These are phyloP conservation scores for Claviceps maximensis DNA, from an alignment of 2,329 filamentous ascomycete genomes.

Conservation along the genomic window DNA sequence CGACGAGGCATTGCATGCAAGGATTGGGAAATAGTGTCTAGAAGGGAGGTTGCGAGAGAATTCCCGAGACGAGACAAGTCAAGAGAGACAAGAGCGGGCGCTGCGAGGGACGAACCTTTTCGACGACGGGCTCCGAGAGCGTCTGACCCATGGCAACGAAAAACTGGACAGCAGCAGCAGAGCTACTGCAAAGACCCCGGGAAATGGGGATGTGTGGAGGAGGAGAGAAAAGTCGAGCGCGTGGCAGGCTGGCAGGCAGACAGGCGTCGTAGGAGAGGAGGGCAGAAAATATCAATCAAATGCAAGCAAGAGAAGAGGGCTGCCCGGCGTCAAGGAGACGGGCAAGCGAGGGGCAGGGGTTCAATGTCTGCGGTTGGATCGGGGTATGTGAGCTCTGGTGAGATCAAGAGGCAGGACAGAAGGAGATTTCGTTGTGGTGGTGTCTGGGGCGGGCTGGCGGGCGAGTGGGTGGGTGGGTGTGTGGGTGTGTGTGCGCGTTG, in stretches of 20 bases:
- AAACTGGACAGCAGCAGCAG: slow-evolving; percentile 14
- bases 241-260: too few species aligned
- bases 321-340: slow-evolving; percentile 3
- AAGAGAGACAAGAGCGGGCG: background rate
- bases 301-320: background rate
- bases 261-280: slow-evolving; percentile 3
- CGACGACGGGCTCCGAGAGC: slow-evolving; percentile 94
- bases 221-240: slow-evolving; percentile 2
- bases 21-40: background rate
- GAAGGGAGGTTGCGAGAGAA: background rate
- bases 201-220: slow-evolving; percentile 6
- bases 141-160: slow-evolving; percentile 82
- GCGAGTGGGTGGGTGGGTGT: background rate
- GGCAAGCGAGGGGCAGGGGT: slow-evolving; percentile 1
- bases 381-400: slow-evolving; percentile 2
- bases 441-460: background rate
- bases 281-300: slow-evolving; percentile 1
- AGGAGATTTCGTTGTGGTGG: background rate
- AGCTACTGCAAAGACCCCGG: slow-evolving; percentile 13
- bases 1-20: background rate
- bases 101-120: slow-evolving; percentile 57
- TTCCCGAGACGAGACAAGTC: background rate
- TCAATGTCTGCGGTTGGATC: background rate
- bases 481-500: background rate
- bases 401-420: background rate